Base-by-base conservation (phyloP, 495 filamentous ascomycete genomes). In the Hyaloscypha variabilis region DNA sequence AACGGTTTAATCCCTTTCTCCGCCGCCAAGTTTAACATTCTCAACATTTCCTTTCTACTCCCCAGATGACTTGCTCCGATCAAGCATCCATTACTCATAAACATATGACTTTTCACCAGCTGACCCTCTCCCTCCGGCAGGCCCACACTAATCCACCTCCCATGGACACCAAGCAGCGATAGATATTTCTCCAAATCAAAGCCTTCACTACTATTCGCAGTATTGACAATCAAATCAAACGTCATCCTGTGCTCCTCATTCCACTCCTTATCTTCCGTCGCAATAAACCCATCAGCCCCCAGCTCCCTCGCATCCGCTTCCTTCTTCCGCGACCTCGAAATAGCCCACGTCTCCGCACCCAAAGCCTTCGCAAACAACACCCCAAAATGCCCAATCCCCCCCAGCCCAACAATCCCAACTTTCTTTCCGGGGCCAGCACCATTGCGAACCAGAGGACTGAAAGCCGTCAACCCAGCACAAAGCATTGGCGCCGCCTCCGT, bases 11-110 rank as follows among this genome's bases (percentile, higher is more conserved):
- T 83, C 2, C 88, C 87, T 84, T 91, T 91, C 69, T 94, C 90
- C 8, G 85, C 88, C 2, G 92, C 91, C 63, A 96, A 70, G 77
- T 93, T 81, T 70, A 97, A 72, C 93, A 97, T 97, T 60, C 82
- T 83, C 59, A 92, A 69, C 82, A 91, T 90, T 85, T 97, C 93
- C 29, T 82, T 82, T 11, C 93, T 78, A 71, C 87, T 91, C 11
- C 93, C 92, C 68, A 97, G 82, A 74, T 97, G 93, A 66, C 87
- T 91, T 24, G 88, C 90, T 14, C 90, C 88, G 62, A 97, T 90
- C 68, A 91, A 85, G 71, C 89, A 90, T 51, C 93, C 93, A 69
- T 92, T 94, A 50, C 74, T 74, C 58, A 91, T 81, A 69, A 97
- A 87, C 60, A 87, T 89, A 80, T 92, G 90, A 36, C 90, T 89